Evolutionary conservation across 352 stramenopile genomes (phyloP), one percentile per base, ranked within the genome.

Genomic region (Peronospora destructor): DNA sequence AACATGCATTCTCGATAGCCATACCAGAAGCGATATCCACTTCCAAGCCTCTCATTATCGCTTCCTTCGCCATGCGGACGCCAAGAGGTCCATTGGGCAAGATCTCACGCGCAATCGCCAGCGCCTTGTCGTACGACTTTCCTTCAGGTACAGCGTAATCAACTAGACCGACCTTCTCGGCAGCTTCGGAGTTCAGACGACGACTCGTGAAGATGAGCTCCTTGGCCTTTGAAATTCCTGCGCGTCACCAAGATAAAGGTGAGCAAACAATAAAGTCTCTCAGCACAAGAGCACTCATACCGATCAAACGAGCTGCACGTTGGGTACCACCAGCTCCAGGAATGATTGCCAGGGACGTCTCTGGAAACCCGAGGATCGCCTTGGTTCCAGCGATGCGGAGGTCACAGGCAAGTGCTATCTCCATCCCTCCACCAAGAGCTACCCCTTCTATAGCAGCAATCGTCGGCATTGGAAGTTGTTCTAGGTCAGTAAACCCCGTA

Each of bases 171-270:
- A 95, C 75, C 55, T 86, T 73, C 51, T 84, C 72, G 12, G 87
- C 92, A 44, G 76, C 60, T 19, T 80, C 62, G 0, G 81, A 81
- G 39, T 67, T 64, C 7, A 98, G 71, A 21, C 84, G 78, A n/a
- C 84, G 74, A 29, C 77, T 91, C 4, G 89, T 97, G 61, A 92
- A 97, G 55, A 98, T 96, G 25, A 98, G 76, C 54, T 98, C 90
- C 60, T 97, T 98, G 8, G 91, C 91, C 60, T 91, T 91, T 14
- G 87, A 87, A 23, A 91, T 64, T 3, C 77, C 74, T 85, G 47
- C 4, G 14, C 1, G 32, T 19, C 13, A 56, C 14, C 8, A 49
- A 43, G 43, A 17, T 12, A 9, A 45, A 16, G 4, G 12, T 51
- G 5, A 56, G 30, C 12, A 54, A 10, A 45, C n/a, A 43, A 3